Percentiles rank a stretch among this genome's conserved stretches.
Evolutionary conservation across 306 rosid genomes (phyloP).

Genomic region (Acmispon strigosus): DNA sequence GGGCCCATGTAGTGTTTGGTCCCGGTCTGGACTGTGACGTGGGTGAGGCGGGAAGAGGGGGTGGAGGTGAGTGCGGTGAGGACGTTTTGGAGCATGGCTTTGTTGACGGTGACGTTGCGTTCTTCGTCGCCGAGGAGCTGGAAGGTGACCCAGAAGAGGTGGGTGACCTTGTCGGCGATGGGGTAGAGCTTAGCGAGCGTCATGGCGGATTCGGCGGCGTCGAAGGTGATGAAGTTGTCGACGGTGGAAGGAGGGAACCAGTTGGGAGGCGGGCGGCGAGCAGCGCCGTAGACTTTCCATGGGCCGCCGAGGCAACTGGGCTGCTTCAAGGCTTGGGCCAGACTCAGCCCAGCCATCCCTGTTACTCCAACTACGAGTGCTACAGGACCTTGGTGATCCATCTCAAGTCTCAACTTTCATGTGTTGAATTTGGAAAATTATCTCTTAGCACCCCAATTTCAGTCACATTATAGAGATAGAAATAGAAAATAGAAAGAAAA

Average conservation of each 20-base stretch:
- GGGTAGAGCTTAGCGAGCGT: conserved; percentile 22
- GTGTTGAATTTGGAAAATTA: no score
- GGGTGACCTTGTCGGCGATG: conserved; percentile 27
- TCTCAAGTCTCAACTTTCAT: background rate
- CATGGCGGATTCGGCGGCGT: conserved; percentile 12
- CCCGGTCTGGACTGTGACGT: conserved; percentile 34
- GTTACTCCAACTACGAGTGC: conserved; percentile 36
- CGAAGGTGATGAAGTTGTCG: conserved; percentile 24
- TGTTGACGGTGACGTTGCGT: background rate
- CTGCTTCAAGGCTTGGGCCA: conserved; percentile 23
- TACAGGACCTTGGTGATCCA: background rate
- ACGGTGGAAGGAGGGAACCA: conserved; percentile 32
- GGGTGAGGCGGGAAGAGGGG: background rate
- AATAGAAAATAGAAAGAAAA: no score
- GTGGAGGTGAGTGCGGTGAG: conserved; percentile 6
- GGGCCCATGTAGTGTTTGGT: conserved; percentile 46
- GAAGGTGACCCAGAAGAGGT: conserved; percentile 31
- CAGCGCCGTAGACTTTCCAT: conserved; percentile 34
- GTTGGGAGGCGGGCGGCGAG: background rate
- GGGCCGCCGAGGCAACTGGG: conserved; percentile 25
- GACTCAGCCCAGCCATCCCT: conserved; percentile 32
- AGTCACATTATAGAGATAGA: no score
- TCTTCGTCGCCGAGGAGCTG: conserved; percentile 15
- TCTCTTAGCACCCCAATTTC: no score
- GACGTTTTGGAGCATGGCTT: conserved; percentile 25